phyloP scores from a whole-genome alignment of 331 rosid species.

The Quercus phellos region DNA sequence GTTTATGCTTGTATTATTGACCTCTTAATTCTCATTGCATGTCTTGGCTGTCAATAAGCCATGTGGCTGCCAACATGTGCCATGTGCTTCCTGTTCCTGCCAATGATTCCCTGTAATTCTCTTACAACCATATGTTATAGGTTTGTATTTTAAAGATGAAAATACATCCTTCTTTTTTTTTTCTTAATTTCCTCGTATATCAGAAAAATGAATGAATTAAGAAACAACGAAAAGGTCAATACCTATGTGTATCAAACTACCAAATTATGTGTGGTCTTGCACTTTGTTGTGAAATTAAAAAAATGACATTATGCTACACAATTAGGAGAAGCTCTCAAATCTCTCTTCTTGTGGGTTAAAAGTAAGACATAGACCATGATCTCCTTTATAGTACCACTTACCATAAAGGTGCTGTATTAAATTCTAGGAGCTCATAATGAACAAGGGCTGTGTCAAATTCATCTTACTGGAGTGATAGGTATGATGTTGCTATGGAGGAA shows the following conservation, averaged over 20 bases:
- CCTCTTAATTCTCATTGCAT: neutral
- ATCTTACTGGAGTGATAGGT: neutral
- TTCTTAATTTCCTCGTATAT: too few relatives aligned
- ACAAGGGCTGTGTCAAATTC: neutral
- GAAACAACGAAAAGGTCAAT: neutral
- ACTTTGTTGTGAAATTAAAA: neutral
- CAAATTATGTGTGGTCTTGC: neutral
- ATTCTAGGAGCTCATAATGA: neutral
- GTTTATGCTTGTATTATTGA: neutral
- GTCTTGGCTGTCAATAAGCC: conserved; percentile 5
- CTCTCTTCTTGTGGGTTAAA: too few relatives aligned
- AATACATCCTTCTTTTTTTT: neutral
- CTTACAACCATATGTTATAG: neutral
- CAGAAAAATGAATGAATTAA: neutral
- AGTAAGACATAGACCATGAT: too few relatives aligned
- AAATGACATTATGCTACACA: neutral
- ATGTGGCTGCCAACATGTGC: conserved; percentile 18
- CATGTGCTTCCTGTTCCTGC: conserved; percentile 23
- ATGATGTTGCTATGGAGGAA: conserved; percentile 27
- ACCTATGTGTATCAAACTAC: neutral
- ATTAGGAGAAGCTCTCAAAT: neutral
- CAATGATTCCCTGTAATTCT: neutral
- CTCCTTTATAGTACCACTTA: too few relatives aligned
- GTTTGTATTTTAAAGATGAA: neutral
- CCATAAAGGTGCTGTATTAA: too few relatives aligned